Percentiles rank a stretch among this genome's conserved stretches.
These are phyloP conservation scores for Calocybe gambosa DNA, from an alignment of 1,284 basidiomycete species.

Conservation along the genomic window DNA sequence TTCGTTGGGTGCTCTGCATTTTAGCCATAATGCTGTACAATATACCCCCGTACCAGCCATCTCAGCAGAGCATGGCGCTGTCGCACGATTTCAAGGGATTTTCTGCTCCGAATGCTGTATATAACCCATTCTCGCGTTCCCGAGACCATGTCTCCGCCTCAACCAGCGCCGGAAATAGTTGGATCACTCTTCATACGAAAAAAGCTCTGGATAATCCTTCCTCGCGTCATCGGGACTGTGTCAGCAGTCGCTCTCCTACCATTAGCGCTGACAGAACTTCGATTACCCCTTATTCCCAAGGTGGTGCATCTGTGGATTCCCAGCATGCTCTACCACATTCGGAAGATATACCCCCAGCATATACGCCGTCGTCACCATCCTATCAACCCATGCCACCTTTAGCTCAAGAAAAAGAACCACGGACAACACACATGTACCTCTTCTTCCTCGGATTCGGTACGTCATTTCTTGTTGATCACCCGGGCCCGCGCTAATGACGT, in stretches of 20 bases:
- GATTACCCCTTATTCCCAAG: no score
- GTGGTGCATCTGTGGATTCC: not conserved
- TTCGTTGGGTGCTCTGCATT: no score
- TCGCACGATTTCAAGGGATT: not conserved
- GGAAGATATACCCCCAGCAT: not conserved
- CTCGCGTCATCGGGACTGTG: not conserved
- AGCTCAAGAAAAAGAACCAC: conserved; percentile 6
- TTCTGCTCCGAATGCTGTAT: not conserved
- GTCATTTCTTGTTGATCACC: not conserved
- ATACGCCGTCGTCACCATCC: conserved; percentile 1
- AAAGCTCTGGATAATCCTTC: not conserved
- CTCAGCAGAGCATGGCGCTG: not conserved
- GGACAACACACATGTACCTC: conserved; percentile 9
- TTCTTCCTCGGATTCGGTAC: conserved; percentile 14
- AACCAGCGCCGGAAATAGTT: no score
- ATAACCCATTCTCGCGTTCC: not conserved
- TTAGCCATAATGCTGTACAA: not conserved
- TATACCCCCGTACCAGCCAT: not conserved
- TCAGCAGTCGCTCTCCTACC: not conserved
- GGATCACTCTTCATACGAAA: no score
- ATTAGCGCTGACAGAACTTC: no score
- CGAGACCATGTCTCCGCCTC: not conserved
- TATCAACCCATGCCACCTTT: not conserved
- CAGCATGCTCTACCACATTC: not conserved
- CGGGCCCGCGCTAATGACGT: no score